phyloP scores from a whole-genome alignment of 1,284 basidiomycete species.

The Puccinia coronata region DNA sequence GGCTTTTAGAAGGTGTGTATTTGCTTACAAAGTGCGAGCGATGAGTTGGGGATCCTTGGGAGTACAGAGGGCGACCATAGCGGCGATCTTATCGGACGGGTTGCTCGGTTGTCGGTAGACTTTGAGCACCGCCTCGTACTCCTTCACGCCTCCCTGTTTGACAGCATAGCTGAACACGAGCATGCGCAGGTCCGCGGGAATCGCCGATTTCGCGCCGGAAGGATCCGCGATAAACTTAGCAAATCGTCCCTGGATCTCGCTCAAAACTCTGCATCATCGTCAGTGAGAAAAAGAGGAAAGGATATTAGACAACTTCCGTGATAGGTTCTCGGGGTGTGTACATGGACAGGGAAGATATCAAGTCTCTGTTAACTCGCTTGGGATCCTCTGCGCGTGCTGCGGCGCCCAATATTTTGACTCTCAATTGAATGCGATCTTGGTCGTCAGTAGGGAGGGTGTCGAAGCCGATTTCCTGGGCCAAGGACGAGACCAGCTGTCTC shows the following conservation, averaged over 20 bases:
- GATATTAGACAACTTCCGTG: too few relatives aligned
- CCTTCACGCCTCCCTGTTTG: slow-evolving; percentile 71
- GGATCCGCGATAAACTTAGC: slow-evolving; percentile 24
- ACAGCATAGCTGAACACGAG: slow-evolving; percentile 64
- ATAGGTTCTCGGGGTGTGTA: too few relatives aligned
- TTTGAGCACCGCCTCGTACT: slow-evolving; percentile 73
- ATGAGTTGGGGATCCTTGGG: slow-evolving; percentile 55
- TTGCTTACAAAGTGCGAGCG: slow-evolving; percentile 56
- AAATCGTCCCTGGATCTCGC: slow-evolving; percentile 41
- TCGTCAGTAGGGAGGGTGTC: slow-evolving; percentile 35
- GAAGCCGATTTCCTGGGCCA: slow-evolving; percentile 46
- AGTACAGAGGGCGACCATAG: slow-evolving; percentile 58
- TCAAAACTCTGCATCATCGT: slow-evolving; percentile 38
- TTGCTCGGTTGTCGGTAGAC: slow-evolving; percentile 73
- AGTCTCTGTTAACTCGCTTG: slow-evolving; percentile 60
- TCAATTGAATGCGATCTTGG: slow-evolving; percentile 48
- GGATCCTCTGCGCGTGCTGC: slow-evolving; percentile 63
- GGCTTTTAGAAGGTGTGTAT: too few relatives aligned
- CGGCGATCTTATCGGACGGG: slow-evolving; percentile 59
- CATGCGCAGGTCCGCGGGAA: slow-evolving; percentile 52
- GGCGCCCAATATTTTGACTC: slow-evolving; percentile 39
- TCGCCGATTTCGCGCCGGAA: slow-evolving; percentile 50
- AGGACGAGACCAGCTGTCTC: slow-evolving; percentile 19
- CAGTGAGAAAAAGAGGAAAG: neutral
- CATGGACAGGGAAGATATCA: too few relatives aligned